Evolutionary conservation across 257 asterid species (phyloP), one percentile per base, ranked within the genome.

Genomic region (Ehretia macrophylla): DNA sequence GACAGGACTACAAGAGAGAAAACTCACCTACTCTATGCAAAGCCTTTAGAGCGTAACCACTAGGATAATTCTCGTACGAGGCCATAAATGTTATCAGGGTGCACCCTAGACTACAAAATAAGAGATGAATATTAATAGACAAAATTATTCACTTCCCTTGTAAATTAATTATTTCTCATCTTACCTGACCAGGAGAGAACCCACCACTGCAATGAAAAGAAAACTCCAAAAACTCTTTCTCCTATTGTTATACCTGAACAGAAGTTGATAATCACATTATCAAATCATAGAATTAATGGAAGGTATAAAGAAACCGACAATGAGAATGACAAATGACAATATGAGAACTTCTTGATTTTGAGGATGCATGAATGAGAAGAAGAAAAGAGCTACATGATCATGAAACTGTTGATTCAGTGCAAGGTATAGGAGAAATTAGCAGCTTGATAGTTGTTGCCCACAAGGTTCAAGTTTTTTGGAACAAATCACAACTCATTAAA

Each of bases 1-100:
- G 60, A 38, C 64, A 49, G 68, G 73, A 64, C 42, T 54, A 32
- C 51, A 57, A 55, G 53, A 67, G 64, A 74, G 68, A 59, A 71
- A 11, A 17, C 83, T 71, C 52, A 91, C 98, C 95, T 67, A 68
- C 75, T 71, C 72, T 70, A 75, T 92, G 95, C 81, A 92, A 74
- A 67, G 72, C 72, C 65, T 76, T 83, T 48, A 92, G 69, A 50
- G 95, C 98, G 65, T 84, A 59, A 64, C 93, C 98, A 58, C 97
- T 82, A 27, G 98, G 98, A 77, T 92, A 92, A 77, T 92, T 92
- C 71, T 86, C 88, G 39, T 88, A 86, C 17, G 98, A 92, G 42
- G 98, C 98, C 88, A 84, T 62, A 71, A 85, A 84, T 38, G 79
- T 63, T 58, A 88, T 35, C 74, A 72, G 54, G 8, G 97, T 88